Percentiles rank a stretch among this genome's conserved stretches.
phyloP scores from a whole-genome alignment of 495 filamentous ascomycete species.

The Tetracladium marchalianum region DNA sequence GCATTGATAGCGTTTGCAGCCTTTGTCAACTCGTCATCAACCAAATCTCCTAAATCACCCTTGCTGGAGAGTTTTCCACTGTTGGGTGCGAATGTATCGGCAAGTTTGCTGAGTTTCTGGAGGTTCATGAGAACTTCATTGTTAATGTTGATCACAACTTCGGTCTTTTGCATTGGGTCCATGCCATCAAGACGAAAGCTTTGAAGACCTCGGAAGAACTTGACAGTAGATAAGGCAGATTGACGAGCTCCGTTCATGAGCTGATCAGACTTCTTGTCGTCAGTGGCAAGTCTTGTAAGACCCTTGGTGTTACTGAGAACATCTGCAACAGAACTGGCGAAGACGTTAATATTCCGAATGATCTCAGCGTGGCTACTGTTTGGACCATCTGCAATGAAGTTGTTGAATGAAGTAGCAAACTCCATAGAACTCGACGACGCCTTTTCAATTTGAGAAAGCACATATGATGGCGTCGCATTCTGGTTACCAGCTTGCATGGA shows the following conservation, averaged over 20 bases:
- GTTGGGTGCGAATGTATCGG: constrained; percentile 81
- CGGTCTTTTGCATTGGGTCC: constrained; percentile 79
- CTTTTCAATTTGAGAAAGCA: constrained; percentile 94
- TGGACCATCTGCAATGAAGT: constrained; percentile 93
- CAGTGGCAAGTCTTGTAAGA: constrained; percentile 83
- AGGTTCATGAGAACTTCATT: constrained; percentile 87
- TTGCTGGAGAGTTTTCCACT: constrained; percentile 68
- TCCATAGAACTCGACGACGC: constrained; percentile 89
- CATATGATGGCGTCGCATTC: constrained; percentile 91
- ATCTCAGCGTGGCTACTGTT: constrained; percentile 85
- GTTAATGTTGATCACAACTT: constrained; percentile 93
- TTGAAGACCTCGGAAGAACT: constrained; percentile 89
- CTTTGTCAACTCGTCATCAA: constrained; percentile 83
- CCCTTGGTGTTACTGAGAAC: constrained; percentile 95
- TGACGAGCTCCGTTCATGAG: constrained; percentile 71
- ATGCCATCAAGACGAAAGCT: constrained; percentile 89
- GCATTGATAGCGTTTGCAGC: constrained; percentile 95
- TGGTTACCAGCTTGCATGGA: constrained; percentile 98
- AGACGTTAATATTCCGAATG: constrained; percentile 85
- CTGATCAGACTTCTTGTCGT: constrained; percentile 86
- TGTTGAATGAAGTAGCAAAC: constrained; percentile 95
- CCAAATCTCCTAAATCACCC: constrained; percentile 86
- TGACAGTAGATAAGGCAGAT: constrained; percentile 79
- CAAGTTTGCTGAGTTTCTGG: constrained; percentile 82
- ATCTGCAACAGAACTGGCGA: constrained; percentile 83